Conservation (phyloP, 257 asterid genomes). For the Avicennia marina region DNA sequence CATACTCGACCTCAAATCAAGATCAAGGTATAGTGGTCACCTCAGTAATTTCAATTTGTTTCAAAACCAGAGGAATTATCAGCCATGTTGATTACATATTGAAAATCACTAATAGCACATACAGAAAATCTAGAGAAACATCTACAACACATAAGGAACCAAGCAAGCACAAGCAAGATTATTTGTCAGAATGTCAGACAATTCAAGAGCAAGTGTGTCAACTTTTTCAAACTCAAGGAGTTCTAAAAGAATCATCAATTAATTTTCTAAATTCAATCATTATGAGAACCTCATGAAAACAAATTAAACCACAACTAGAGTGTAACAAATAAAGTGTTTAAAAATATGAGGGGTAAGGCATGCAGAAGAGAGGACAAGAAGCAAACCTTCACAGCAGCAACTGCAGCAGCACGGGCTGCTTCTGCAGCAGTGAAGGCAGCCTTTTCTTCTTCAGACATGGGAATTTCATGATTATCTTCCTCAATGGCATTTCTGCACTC, state of each 20-base stretch:
- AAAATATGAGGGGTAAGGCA: background rate
- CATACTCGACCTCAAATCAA: constrained; percentile 9
- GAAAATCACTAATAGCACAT: constrained; percentile 7
- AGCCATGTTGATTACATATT: constrained; percentile 11
- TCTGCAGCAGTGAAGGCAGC: constrained; percentile 93
- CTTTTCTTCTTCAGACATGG: constrained; percentile 86
- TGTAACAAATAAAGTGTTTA: background rate
- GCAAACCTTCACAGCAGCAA: constrained; percentile 96
- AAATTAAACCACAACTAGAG: constrained; percentile 9
- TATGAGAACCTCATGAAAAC: constrained; percentile 1
- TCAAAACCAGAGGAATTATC: too few relatives aligned
- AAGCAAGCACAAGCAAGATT: constrained; percentile 14
- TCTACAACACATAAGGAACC: background rate
- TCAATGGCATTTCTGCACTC: constrained; percentile 37
- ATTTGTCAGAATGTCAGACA: background rate
- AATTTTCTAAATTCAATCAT: too few relatives aligned
- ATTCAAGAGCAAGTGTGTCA: too few relatives aligned
- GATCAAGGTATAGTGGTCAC: background rate
- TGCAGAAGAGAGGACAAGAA: constrained; percentile 18
- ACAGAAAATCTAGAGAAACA: constrained; percentile 5
- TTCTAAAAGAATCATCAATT: background rate
- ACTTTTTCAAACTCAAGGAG: constrained; percentile 15
- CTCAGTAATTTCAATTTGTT: constrained; percentile 5
- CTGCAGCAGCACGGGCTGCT: constrained; percentile 88
- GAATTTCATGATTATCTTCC: constrained; percentile 43